phyloP scores from a whole-genome alignment of 345 rosid genomes.

The Boechera retrofracta region DNA sequence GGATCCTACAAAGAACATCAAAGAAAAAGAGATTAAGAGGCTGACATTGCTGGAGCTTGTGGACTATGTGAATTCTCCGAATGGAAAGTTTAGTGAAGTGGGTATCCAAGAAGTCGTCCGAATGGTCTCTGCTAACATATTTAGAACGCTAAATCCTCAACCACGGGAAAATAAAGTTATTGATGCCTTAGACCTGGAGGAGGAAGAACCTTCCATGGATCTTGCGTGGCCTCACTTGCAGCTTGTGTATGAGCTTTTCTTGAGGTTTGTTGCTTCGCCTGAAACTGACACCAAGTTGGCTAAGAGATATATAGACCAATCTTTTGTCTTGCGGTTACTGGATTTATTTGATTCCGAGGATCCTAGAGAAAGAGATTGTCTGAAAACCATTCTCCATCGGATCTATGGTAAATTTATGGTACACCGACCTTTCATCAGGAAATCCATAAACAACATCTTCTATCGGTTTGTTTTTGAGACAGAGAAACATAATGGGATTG shows the following conservation, averaged over 20 bases:
- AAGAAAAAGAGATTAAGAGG: conserved; percentile 77
- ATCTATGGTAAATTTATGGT: conserved; percentile 80
- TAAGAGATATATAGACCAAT: conserved; percentile 69
- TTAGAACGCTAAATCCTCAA: conserved; percentile 63
- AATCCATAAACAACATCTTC: conserved; percentile 70
- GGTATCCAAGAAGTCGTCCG: conserved; percentile 64
- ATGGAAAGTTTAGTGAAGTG: conserved; percentile 60
- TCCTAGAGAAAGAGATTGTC: conserved; percentile 75
- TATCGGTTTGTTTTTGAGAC: conserved; percentile 68
- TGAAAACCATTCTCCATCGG: conserved; percentile 73
- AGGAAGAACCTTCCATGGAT: conserved; percentile 78
- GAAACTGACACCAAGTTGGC: conserved; percentile 79
- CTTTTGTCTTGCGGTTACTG: conserved; percentile 61
- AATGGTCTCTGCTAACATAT: conserved; percentile 68
- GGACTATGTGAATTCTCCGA: conserved; percentile 64
- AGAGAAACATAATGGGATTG: conserved; percentile 77
- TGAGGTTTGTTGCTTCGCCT: conserved; percentile 75
- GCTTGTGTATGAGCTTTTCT: conserved; percentile 70
- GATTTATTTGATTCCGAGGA: conserved; percentile 74
- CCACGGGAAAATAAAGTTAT: conserved; percentile 68
- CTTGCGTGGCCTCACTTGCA: conserved; percentile 86
- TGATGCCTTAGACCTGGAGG: conserved; percentile 71
- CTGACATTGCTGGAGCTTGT: conserved; percentile 77
- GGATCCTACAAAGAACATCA: conserved; percentile 61
- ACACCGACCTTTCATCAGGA: conserved; percentile 73